These are phyloP conservation scores for Dissophora globulifera DNA, from an alignment of 192 early-diverging fungal genomes.

Conservation along the genomic window DNA sequence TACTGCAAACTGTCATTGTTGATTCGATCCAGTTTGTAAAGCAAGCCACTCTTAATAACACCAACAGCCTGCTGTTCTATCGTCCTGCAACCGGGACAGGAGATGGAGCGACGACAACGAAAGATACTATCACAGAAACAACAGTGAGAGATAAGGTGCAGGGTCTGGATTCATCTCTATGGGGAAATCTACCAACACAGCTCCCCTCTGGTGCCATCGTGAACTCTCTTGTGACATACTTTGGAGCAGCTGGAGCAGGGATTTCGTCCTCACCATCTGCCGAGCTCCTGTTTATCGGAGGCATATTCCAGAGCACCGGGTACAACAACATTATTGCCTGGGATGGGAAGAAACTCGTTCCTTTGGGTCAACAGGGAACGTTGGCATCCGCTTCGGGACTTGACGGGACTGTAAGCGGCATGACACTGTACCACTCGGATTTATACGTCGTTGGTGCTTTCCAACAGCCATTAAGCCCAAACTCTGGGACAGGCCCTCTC, in stretches of 20 bases:
- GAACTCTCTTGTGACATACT: conserved; percentile 50
- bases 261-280: neutral
- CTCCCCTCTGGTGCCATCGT: conserved; percentile 61
- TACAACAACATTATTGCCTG: conserved; percentile 71
- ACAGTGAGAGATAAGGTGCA: conserved; percentile 40
- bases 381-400: conserved; percentile 36
- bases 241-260: conserved; percentile 11
- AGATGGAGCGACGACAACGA: neutral
- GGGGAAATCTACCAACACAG: conserved; percentile 49
- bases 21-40: conserved; percentile 54
- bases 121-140: no score
- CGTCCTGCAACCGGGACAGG: neutral
- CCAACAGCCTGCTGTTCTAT: conserved; percentile 45
- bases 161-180: conserved; percentile 41
- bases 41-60: conserved; percentile 39
- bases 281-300: conserved; percentile 66
- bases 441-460: conserved; percentile 54
- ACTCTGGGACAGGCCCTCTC: neutral
- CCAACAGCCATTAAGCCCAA: conserved; percentile 1
- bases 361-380: conserved; percentile 13
- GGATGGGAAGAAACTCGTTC: conserved; percentile 38
- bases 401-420: conserved; percentile 58
- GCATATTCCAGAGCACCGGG: conserved; percentile 60
- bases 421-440: conserved; percentile 34
- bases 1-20: conserved; percentile 26